Evolutionary conservation across 306 rosid species (phyloP).

Genomic region (Glycine tomentella): DNA sequence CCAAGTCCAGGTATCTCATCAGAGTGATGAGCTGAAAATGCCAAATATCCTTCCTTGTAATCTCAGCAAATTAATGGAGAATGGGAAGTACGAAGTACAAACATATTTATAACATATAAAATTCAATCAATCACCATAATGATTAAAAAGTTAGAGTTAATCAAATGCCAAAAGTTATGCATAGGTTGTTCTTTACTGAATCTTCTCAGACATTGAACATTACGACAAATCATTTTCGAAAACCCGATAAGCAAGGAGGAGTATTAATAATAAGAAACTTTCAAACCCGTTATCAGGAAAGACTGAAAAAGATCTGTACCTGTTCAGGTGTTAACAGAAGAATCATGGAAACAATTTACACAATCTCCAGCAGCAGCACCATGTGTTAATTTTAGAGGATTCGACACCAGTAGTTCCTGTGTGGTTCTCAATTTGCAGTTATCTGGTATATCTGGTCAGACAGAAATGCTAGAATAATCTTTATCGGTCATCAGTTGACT

Average conservation of each 20-base stretch:
- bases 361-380: neutral
- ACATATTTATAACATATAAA: slow-evolving; percentile 1
- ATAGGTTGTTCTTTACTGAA: neutral
- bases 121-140: slow-evolving; percentile 9
- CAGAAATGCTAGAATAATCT: neutral
- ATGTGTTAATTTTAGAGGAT: neutral
- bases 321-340: slow-evolving; percentile 17
- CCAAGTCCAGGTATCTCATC: slow-evolving; percentile 48
- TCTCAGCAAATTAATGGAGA: slow-evolving; percentile 49
- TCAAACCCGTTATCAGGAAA: neutral
- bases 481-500: neutral
- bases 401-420: neutral
- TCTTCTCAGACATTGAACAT: slow-evolving; percentile 6
- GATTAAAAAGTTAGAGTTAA: neutral
- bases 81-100: slow-evolving; percentile 10
- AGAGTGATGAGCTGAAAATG: slow-evolving; percentile 35
- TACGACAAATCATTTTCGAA: neutral
- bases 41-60: slow-evolving; percentile 2
- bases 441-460: neutral
- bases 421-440: neutral
- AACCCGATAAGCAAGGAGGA: neutral
- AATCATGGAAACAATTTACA: neutral
- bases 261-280: neutral
- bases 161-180: neutral
- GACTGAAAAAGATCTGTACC: slow-evolving; percentile 1